These are phyloP conservation scores for Abrus precatorius DNA, from an alignment of 306 rosid species.

Conservation along the genomic window DNA sequence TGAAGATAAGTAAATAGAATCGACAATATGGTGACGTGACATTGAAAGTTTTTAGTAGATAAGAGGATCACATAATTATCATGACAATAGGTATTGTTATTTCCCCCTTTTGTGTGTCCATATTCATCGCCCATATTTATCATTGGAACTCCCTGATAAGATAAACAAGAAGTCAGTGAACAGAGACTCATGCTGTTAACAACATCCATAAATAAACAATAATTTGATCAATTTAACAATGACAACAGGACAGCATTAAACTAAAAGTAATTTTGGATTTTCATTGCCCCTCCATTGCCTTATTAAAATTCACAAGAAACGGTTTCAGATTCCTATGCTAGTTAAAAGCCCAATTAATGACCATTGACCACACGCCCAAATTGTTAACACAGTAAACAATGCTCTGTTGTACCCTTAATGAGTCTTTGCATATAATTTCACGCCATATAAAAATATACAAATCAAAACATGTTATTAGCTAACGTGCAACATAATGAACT, in stretches of 20 bases:
- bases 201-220: slow-evolving; percentile 24
- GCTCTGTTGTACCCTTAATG: not conserved
- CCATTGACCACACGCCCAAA: not conserved
- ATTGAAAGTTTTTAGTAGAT: slow-evolving; percentile 36
- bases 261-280: slow-evolving; percentile 2
- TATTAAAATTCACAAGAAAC: slow-evolving; percentile 29
- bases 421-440: not conserved
- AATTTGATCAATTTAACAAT: slow-evolving; percentile 21
- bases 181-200: not conserved
- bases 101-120: slow-evolving; percentile 98
- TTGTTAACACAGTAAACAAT: not conserved
- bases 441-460: not conserved
- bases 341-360: slow-evolving; percentile 7
- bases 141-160: slow-evolving; percentile 93
- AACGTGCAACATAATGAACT: not conserved
- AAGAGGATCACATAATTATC: slow-evolving; percentile 80
- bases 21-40: slow-evolving; percentile 25
- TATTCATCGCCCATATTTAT: slow-evolving; percentile 97
- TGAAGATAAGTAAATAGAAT: slow-evolving; percentile 30
- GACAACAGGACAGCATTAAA: slow-evolving; percentile 3
- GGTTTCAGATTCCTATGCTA: slow-evolving; percentile 2
- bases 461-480: not conserved
- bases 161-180: slow-evolving; percentile 43
- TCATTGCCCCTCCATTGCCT: not conserved
- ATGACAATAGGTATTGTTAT: slow-evolving; percentile 98